phyloP scores from a whole-genome alignment of 768 basidiomycete genomes.

The Leccinum obscurum region DNA sequence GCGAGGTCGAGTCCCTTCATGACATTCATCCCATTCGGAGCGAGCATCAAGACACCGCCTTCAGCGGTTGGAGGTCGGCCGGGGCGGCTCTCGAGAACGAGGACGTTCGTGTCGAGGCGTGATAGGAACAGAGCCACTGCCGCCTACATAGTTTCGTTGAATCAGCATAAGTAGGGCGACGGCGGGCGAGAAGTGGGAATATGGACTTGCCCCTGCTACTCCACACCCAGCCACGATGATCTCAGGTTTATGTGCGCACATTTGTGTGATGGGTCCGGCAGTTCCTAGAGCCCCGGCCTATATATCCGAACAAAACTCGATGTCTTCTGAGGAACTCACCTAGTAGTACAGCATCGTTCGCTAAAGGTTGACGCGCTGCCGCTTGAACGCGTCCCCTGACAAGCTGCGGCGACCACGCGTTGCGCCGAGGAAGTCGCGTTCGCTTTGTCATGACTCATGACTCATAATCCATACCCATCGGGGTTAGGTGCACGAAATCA shows the following conservation, averaged over 20 bases:
- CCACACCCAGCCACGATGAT: constrained; percentile 32
- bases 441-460: background rate
- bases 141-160: constrained; percentile 11
- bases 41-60: constrained; percentile 31
- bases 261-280: background rate
- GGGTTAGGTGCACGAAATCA: no score
- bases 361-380: constrained; percentile 8
- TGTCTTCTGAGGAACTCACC: background rate
- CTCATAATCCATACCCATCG: no score
- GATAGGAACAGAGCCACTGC: constrained; percentile 29
- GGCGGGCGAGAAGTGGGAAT: background rate
- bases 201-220: constrained; percentile 26
- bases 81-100: constrained; percentile 26
- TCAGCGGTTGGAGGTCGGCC: constrained; percentile 19
- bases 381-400: constrained; percentile 20
- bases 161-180: background rate
- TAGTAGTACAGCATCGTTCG: background rate
- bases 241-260: constrained; percentile 20
- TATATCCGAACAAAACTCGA: constrained; percentile 3
- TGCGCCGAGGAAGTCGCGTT: background rate
- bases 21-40: constrained; percentile 31
- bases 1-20: constrained; percentile 29
- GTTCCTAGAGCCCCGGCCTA: background rate
- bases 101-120: constrained; percentile 16
- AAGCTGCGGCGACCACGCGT: constrained; percentile 1